Base-by-base conservation (phyloP, 1,139 yeast species). In the Saccharomyces hybrid region DNA sequence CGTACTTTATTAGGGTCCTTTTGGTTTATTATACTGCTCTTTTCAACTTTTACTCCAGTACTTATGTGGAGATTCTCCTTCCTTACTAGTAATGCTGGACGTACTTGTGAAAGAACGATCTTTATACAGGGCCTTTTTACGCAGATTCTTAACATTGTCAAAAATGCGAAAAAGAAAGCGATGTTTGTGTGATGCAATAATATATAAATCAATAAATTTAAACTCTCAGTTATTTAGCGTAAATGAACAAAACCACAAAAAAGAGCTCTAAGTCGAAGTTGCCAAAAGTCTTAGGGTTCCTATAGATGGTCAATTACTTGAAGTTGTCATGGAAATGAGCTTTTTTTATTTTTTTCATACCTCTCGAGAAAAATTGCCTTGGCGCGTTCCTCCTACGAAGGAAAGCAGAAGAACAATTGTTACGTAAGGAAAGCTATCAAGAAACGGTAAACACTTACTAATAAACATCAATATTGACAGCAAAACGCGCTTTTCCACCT, bases 321-420 rank as follows among this genome's bases (percentile, higher is more conserved):
- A 38, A 38, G 44, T 38, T 38, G 44, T 38, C 44, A 38, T 38
- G 44, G 44, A 38, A 38, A 38, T 38, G 44, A 9, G 44, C 42
- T 38, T 38, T 20, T 38, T 38, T 38, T 38, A 38, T 38, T 38
- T 38, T 38, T 38, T 20, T 16, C 25, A 26, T 6, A 38, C 8
- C 25, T 20, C 44, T 38, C 44, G 44, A 38, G 44, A 20, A 38
- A 38, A 38, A 38, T 9, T 38, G 25, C 44, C 44, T 38, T 20
- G 44, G 44, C 44, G 44, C 44, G 44, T 16, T 38, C 44, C 11
- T 16, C 20, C 44, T 20, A 38, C 44, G 44, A 20, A 38, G 25
- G 25, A 38, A 38, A 16, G 16, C 16, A 16, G 44, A 38, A 38
- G 44, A 38, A 20, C 44, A 38, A 38, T 38, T 38, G 44, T 38